Percentiles rank a stretch among this genome's conserved stretches.
These are phyloP conservation scores for Daucus carota DNA, from an alignment of 129 eudicot species.

Conservation along the genomic window DH1_v3.0 NC_030386.2:23389501-23390000, in stretches of 20 bases:
- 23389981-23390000: constrained; percentile 90
- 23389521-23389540: constrained; percentile 58
- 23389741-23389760: constrained; percentile 87
- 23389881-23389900: constrained; percentile 71
- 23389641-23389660: not conserved
- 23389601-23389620: constrained; percentile 76
- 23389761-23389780: constrained; percentile 70
- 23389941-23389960: constrained; percentile 42
- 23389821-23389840: constrained; percentile 94
- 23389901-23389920: constrained; percentile 72
- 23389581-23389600: constrained; percentile 81
- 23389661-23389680: constrained; percentile 25
- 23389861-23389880: constrained; percentile 61
- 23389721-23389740: constrained; percentile 60
- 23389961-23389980: constrained; percentile 84
- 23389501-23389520: constrained; percentile 66
- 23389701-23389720: constrained; percentile 70
- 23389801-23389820: constrained; percentile 67
- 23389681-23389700: constrained; percentile 90
- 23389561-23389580: constrained; percentile 89
- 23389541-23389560: constrained; percentile 97
- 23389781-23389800: constrained; percentile 54
- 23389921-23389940: constrained; percentile 63
- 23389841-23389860: constrained; percentile 78
- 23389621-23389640: not conserved